These are phyloP conservation scores for Toxoplasma gondii DNA, from an alignment of 169 alveolate genomes.

Conservation along the genomic window DNA sequence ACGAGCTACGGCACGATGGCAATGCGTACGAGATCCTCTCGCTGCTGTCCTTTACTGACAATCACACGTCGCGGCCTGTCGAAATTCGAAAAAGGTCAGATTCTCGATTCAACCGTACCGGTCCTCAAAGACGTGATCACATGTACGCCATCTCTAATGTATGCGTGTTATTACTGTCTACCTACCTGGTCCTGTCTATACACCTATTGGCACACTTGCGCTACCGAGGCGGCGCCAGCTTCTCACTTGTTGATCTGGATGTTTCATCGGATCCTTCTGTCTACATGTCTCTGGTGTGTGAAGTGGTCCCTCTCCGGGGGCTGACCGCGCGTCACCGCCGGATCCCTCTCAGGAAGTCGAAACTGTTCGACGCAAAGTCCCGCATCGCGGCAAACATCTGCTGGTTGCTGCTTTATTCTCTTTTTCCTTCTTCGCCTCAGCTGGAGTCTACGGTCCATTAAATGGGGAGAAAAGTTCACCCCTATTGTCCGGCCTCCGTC, in stretches of 20 bases:
- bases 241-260: too few species aligned
- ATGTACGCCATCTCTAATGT: not conserved
- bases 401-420: not conserved
- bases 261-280: too few species aligned
- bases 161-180: not conserved
- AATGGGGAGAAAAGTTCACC: conserved; percentile 4
- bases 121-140: not conserved
- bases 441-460: conserved; percentile 19
- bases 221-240: too few species aligned
- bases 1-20: conserved; percentile 72
- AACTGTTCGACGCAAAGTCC: not conserved
- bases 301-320: too few species aligned
- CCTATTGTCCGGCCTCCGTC: conserved; percentile 7
- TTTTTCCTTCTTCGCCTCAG: not conserved
- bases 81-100: conserved; percentile 73
- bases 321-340: not conserved
- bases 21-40: conserved; percentile 72
- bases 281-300: too few species aligned
- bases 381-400: not conserved
- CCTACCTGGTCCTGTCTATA: not conserved
- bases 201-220: not conserved
- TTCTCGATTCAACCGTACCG: not conserved
- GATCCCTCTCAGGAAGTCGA: not conserved
- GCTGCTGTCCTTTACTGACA: conserved; percentile 73
- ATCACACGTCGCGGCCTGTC: conserved; percentile 73